Evolutionary conservation across 495 filamentous ascomycete genomes (phyloP).

Genomic region (Choiromyces venosus): DNA sequence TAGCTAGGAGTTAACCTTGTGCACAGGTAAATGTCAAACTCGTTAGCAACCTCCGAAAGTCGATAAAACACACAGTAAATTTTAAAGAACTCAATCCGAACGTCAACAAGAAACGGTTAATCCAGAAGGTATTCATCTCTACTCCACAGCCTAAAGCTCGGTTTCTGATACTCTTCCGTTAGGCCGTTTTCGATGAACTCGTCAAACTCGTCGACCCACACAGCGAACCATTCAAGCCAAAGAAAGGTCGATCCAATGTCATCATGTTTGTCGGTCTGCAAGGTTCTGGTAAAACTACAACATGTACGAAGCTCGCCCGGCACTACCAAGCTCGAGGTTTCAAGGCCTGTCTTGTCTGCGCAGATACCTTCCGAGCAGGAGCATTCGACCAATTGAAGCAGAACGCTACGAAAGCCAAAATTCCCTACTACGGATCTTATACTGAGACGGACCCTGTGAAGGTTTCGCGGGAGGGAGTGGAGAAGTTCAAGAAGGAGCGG

Average conservation of each 20-base stretch:
- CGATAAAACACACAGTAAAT: slow-evolving; percentile 83
- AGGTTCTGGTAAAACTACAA: slow-evolving; percentile 95
- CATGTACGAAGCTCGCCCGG: slow-evolving; percentile 92
- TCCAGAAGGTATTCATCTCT: slow-evolving; percentile 62
- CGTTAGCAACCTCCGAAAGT: slow-evolving; percentile 86
- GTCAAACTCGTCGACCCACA: slow-evolving; percentile 94
- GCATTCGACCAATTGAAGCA: slow-evolving; percentile 99
- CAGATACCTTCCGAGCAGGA: slow-evolving; percentile 96
- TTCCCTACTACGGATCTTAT: slow-evolving; percentile 93
- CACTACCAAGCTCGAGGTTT: slow-evolving; percentile 94
- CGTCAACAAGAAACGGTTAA: slow-evolving; percentile 95
- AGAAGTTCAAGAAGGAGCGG: slow-evolving; percentile 97
- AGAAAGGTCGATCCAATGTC: slow-evolving; percentile 91
- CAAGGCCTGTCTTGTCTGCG: slow-evolving; percentile 90
- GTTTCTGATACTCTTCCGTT: slow-evolving; percentile 19
- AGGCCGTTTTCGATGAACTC: slow-evolving; percentile 90
- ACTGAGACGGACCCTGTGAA: slow-evolving; percentile 94
- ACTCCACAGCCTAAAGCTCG: background rate
- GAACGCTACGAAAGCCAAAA: slow-evolving; percentile 97
- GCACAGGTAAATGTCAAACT: slow-evolving; percentile 76
- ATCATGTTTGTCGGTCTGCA: slow-evolving; percentile 99
- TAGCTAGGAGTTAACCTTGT: slow-evolving; percentile 7
- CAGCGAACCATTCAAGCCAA: slow-evolving; percentile 90
- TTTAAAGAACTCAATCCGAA: slow-evolving; percentile 82
- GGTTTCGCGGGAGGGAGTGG: slow-evolving; percentile 88